Evolutionary conservation across 306 rosid genomes (phyloP).

Genomic region (Fragaria ananassa): DNA sequence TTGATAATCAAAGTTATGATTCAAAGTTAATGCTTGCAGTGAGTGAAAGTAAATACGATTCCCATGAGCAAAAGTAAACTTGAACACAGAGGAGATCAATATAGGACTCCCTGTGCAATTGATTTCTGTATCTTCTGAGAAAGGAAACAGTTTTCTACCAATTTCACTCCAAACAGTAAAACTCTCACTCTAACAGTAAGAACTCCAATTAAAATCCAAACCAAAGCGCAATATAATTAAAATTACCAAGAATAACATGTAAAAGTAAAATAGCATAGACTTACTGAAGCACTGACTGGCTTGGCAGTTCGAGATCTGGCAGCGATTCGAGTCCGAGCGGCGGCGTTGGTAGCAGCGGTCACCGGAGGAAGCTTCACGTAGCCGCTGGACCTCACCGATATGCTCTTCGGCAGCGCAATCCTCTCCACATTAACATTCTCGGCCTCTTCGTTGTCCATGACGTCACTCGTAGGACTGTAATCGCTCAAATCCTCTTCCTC

Average conservation of each 20-base stretch:
- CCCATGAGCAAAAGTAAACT: neutral
- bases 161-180: neutral
- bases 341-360: constrained; percentile 31
- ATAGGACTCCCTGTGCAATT: neutral
- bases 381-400: constrained; percentile 83
- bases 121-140: neutral
- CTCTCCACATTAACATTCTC: constrained; percentile 55
- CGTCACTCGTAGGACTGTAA: constrained; percentile 58
- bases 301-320: constrained; percentile 49
- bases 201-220: neutral
- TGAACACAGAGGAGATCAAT: neutral
- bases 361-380: constrained; percentile 57
- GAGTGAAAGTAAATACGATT: neutral
- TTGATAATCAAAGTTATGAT: neutral
- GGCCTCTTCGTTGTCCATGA: constrained; percentile 42
- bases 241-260: neutral
- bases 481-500: constrained; percentile 38
- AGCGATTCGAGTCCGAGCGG: constrained; percentile 44
- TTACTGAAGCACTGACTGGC: constrained; percentile 52
- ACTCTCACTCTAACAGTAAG: neutral
- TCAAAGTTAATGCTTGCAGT: neutral
- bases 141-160: neutral
- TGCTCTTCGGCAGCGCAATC: constrained; percentile 81
- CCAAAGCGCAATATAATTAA: neutral
- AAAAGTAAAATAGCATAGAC: constrained; percentile 2